These are phyloP conservation scores for Paracoccidioides brasiliensis DNA, from an alignment of 2,329 filamentous ascomycete genomes.

Conservation along the genomic window DNA sequence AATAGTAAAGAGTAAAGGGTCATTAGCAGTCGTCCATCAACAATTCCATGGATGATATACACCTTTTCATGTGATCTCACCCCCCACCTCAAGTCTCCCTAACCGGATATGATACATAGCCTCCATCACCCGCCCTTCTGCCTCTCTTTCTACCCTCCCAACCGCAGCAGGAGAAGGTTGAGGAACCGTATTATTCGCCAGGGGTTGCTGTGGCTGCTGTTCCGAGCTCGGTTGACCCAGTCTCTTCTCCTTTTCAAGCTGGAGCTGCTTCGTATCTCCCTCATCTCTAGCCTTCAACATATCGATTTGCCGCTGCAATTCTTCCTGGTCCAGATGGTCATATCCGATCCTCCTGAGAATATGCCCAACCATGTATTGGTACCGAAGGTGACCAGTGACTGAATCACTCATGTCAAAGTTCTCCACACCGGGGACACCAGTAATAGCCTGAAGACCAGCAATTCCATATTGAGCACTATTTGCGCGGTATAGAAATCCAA, in stretches of 20 bases:
- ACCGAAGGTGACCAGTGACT: slow-evolving; percentile 56
- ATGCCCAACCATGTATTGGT: slow-evolving; percentile 52
- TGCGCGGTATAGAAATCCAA: slow-evolving; percentile 76
- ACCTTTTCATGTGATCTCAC: neutral
- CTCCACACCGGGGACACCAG: slow-evolving; percentile 40
- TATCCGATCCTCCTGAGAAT: slow-evolving; percentile 56
- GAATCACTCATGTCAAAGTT: slow-evolving; percentile 55
- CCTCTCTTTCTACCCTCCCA: slow-evolving; percentile 9
- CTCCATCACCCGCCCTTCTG: slow-evolving; percentile 20
- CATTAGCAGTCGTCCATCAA: neutral
- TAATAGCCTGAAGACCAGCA: slow-evolving; percentile 65
- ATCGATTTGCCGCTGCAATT: slow-evolving; percentile 32
- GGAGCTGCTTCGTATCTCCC: slow-evolving; percentile 15
- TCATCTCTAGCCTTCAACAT: slow-evolving; percentile 27
- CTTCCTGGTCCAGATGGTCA: slow-evolving; percentile 47
- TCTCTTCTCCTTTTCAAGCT: neutral
- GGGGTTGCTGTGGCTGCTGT: neutral
- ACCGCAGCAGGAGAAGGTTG: neutral
- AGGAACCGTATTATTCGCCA: neutral
- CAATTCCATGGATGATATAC: neutral
- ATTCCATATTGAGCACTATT: slow-evolving; percentile 72
- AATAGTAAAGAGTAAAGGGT: neutral
- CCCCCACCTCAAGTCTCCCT: slow-evolving; percentile 9
- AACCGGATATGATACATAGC: slow-evolving; percentile 14
- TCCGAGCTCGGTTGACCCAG: neutral